These are phyloP conservation scores for Solanum rostratum DNA, from an alignment of 257 asterid genomes.

Conservation along the genomic window DNA sequence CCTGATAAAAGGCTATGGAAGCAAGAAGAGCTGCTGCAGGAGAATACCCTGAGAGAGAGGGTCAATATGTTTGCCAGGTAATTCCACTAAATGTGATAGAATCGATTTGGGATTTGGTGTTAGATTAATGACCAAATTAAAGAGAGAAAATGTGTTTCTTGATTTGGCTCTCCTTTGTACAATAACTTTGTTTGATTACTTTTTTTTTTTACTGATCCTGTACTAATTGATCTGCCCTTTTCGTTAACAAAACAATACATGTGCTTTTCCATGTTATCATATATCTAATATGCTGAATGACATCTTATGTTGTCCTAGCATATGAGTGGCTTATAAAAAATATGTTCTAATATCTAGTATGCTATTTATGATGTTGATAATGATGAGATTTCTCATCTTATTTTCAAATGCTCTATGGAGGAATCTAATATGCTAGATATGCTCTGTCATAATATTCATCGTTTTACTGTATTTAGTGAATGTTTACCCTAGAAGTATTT, in stretches of 20 bases:
- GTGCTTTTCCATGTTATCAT: neutral
- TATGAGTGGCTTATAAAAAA: neutral
- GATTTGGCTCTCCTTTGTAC: neutral
- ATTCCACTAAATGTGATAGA: neutral
- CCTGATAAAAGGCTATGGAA: constrained; percentile 33
- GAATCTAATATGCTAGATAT: neutral
- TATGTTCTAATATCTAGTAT: neutral
- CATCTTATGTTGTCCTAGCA: neutral
- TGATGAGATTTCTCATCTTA: neutral
- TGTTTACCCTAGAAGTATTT: neutral
- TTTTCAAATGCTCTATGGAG: neutral
- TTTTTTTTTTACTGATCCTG: neutral
- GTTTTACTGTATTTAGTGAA: neutral
- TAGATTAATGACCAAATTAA: neutral
- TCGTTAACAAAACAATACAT: neutral
- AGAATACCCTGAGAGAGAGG: constrained; percentile 52
- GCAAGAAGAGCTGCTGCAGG: constrained; percentile 30
- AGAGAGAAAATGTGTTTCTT: neutral
- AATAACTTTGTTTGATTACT: neutral
- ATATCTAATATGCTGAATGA: neutral
- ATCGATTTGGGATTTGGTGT: neutral
- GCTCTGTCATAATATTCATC: neutral
- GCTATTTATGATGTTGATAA: neutral
- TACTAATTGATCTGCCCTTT: neutral
- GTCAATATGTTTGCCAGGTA: constrained; percentile 74